Conservation (phyloP, 331 rosid species). For the Telfairia occidentalis region DNA sequence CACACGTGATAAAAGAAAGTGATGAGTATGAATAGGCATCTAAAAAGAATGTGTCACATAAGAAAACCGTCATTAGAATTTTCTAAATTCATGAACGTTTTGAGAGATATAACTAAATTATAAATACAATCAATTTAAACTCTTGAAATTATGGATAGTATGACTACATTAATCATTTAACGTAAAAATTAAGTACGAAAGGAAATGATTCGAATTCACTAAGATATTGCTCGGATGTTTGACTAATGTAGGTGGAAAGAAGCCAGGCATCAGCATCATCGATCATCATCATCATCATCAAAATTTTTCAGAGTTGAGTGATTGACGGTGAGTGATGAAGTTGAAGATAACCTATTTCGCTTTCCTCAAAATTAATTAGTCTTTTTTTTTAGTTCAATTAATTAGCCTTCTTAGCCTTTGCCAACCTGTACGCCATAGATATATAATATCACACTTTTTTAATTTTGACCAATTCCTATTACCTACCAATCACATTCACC, state of each 20-base stretch:
- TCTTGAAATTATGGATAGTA: neutral
- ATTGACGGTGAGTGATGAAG: neutral
- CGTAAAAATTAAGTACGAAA: neutral
- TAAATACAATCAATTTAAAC: neutral
- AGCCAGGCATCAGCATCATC: neutral
- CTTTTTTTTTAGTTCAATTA: no score
- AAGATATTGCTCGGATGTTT: neutral
- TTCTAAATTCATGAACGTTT: no score
- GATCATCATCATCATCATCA: neutral
- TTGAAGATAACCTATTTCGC: neutral
- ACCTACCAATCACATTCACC: neutral
- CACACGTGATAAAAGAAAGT: no score
- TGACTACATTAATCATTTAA: neutral
- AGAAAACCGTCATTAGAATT: no score
- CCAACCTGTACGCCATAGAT: neutral
- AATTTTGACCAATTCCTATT: neutral
- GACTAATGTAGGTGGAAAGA: neutral
- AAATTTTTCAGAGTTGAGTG: neutral
- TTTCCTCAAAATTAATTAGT: neutral
- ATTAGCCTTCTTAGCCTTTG: neutral
- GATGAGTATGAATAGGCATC: no score
- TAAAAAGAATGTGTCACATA: no score
- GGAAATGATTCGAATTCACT: neutral
- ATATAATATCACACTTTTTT: neutral
- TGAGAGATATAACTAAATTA: neutral